These are phyloP conservation scores for Auxenochlorella protothecoides DNA, from an alignment of 139 green algal species.

Conservation along the genomic window DNA sequence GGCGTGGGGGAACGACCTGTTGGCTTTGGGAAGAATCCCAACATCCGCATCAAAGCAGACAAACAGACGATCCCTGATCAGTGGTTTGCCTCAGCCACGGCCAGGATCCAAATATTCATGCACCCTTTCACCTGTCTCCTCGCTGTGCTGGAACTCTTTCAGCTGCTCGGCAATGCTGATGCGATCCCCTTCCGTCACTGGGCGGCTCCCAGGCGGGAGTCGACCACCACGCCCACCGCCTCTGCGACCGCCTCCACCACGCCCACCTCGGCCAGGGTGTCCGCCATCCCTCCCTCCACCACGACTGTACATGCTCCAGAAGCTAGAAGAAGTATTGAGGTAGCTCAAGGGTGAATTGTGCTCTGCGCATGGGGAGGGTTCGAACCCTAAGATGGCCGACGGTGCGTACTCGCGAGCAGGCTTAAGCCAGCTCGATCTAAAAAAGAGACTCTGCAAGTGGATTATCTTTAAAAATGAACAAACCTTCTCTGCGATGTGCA, in stretches of 20 bases:
- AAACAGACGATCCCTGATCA: background rate
- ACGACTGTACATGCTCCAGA: no score
- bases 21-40: background rate
- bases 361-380: no score
- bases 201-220: conserved; percentile 24
- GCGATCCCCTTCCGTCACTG: conserved; percentile 28
- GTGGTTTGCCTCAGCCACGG: no score
- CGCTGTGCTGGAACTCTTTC: conserved; percentile 24
- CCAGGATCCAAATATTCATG: background rate
- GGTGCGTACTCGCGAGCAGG: no score
- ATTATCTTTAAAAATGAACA: no score
- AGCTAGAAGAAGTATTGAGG: no score
- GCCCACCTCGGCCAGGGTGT: background rate
- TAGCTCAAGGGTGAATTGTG: no score
- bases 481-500: no score
- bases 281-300: no score
- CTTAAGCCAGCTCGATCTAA: no score
- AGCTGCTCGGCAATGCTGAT: conserved; percentile 32
- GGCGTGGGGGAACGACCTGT: background rate
- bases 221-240: conserved; percentile 14
- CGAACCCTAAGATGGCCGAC: no score
- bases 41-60: background rate
- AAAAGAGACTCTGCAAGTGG: no score
- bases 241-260: background rate
- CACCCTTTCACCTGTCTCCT: conserved; percentile 16